A percentile compares a stretch with the other conserved stretches of the same genome.
Evolutionary conservation across 805 yeast genomes (phyloP).

Genomic region (Yarrowia keelungensis): DNA sequence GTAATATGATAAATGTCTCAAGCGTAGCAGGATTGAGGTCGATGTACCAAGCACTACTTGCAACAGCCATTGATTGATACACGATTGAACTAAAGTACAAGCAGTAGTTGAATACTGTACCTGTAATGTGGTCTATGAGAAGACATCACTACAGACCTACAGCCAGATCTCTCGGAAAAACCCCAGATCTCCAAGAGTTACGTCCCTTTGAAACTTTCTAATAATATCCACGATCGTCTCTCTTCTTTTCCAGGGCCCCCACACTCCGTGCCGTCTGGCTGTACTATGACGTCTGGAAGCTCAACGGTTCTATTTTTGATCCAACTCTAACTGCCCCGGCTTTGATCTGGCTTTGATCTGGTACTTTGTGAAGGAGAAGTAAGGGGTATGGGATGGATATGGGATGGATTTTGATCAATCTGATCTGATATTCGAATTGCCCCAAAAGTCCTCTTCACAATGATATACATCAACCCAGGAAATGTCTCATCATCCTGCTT

Average conservation of each 20-base stretch:
- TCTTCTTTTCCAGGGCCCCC: not conserved
- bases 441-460: not conserved
- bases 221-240: not conserved
- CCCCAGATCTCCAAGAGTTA: not conserved
- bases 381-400: not conserved
- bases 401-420: not conserved
- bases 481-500: constrained; percentile 5
- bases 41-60: too few relatives aligned
- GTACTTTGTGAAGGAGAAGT: too few relatives aligned
- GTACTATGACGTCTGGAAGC: not conserved
- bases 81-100: too few relatives aligned
- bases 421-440: not conserved
- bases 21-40: not conserved
- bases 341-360: too few relatives aligned
- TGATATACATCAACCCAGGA: not conserved
- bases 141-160: too few relatives aligned
- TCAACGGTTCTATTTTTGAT: constrained; percentile 6
- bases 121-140: too few relatives aligned
- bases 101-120: too few relatives aligned
- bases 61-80: too few relatives aligned
- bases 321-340: not conserved
- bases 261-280: constrained; percentile 2
- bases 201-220: not conserved
- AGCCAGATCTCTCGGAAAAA: too few relatives aligned
- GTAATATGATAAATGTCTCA: not conserved